Evolutionary conservation across 768 basidiomycete genomes (phyloP).

Genomic region (Clavaria fumosa): DNA sequence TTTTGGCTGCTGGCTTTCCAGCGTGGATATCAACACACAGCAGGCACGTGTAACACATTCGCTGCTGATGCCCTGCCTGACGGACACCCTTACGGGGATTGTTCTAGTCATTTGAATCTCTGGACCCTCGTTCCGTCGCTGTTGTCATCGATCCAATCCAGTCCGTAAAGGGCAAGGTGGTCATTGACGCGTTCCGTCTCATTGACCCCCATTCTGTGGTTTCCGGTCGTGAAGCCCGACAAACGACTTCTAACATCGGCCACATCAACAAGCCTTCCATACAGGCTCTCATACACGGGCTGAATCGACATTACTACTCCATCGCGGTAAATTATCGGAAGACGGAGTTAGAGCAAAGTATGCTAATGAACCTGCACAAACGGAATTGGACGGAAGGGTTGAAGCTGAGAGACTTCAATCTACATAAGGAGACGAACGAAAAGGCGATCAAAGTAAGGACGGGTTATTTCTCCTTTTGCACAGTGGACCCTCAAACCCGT

Average conservation of each 20-base stretch:
- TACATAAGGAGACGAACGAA: slow-evolving; percentile 81
- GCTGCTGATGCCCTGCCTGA: slow-evolving; percentile 7
- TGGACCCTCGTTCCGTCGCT: slow-evolving; percentile 86
- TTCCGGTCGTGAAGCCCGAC: slow-evolving; percentile 85
- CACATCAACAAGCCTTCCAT: slow-evolving; percentile 99
- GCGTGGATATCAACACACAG: slow-evolving; percentile 98
- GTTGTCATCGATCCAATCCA: slow-evolving; percentile 98
- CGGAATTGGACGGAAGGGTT: slow-evolving; percentile 98
- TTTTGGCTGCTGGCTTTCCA: slow-evolving; percentile 98
- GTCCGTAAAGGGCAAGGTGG: slow-evolving; percentile 96
- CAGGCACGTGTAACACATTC: slow-evolving; percentile 38
- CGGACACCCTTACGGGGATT: slow-evolving; percentile 3
- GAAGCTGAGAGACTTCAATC: slow-evolving; percentile 78
- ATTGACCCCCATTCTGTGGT: slow-evolving; percentile 87
- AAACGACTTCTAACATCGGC: slow-evolving; percentile 96
- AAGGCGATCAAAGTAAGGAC: slow-evolving; percentile 92
- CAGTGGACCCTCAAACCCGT: slow-evolving; percentile 6
- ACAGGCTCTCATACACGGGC: slow-evolving; percentile 92
- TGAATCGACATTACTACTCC: slow-evolving; percentile 97
- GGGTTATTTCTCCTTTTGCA: slow-evolving; percentile 2
- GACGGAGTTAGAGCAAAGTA: slow-evolving; percentile 93
- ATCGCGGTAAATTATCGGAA: slow-evolving; percentile 97
- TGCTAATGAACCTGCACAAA: slow-evolving; percentile 99
- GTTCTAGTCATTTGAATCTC: slow-evolving; percentile 82
- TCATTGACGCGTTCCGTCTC: slow-evolving; percentile 96